Base-by-base conservation (phyloP, 2,329 filamentous ascomycete genomes). In the Ophiostoma perfectum region DNA sequence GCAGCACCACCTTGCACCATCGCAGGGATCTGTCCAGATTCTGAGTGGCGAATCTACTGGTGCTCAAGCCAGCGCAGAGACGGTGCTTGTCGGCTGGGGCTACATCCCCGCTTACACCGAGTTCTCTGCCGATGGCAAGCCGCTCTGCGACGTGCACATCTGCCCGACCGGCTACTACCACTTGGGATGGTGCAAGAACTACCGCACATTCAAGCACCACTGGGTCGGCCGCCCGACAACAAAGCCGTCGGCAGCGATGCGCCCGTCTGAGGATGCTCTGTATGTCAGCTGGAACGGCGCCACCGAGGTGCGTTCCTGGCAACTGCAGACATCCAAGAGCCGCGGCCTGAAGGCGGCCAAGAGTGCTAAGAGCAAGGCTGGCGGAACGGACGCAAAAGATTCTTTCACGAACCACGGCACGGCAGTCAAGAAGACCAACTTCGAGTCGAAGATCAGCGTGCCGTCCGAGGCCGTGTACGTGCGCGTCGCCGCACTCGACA, bases 81-180 rank as follows among this genome's bases (percentile, higher is more conserved):
- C 82, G 69, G 76, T 79, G 3, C 74, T 83, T 36, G 76, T 83
- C 16, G 80, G 79, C 16, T 84, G 79, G 78, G 81, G 83, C 39
- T 79, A 81, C 42, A 77, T 77, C 11, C 80, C 82, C 1, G 78
- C 80, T 0, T 81, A 78, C 70, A 81, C 78, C 18, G 83, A 86
- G 71, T 83, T 77, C 72, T 71, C 76, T 0, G 66, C 73, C 18
- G 74, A 78, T 47, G 80, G 80, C 41, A 74, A 76, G 6, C 73
- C 79, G 4, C 74, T 82, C 5, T 79, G 80, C 67, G 78, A 80
- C 62, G 76, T 78, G 0, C 80, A 81, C 66, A 27, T 65, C 9
- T 65, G 66, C 47, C 66, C 66, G 6, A 42, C 63, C 47, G 66
- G 62, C 39, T 58, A 58, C 47, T 41, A 49, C 38, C 60, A 16